These are phyloP conservation scores for Apiospora saccharicola DNA, from an alignment of 2,329 filamentous ascomycete species.

Conservation along the genomic window DNA sequence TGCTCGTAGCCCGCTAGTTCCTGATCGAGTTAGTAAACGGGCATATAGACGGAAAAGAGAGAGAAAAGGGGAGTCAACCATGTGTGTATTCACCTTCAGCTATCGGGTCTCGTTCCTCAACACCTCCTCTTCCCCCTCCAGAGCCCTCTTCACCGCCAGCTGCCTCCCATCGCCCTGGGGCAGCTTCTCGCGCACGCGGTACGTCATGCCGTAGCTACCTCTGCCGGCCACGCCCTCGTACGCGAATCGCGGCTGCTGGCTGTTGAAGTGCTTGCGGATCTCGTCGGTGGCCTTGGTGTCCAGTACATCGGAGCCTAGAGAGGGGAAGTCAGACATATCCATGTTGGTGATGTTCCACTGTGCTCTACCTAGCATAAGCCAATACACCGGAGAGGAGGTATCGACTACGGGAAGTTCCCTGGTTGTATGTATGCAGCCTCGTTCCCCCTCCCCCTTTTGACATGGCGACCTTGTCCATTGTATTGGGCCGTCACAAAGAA, in stretches of 20 bases:
- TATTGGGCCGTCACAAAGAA: not conserved
- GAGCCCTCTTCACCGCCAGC: slow-evolving; percentile 7
- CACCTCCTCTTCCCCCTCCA: not conserved
- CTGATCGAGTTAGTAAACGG: not conserved
- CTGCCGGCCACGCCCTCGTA: not conserved
- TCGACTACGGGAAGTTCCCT: not conserved
- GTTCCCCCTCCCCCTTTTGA: not conserved
- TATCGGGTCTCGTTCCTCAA: not conserved
- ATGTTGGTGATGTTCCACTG: not conserved
- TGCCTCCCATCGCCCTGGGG: not conserved
- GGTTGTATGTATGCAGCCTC: not conserved
- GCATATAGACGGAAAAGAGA: not conserved
- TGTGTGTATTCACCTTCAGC: not conserved
- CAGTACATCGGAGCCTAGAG: not conserved
- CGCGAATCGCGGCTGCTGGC: not conserved
- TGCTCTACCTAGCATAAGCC: too few species aligned
- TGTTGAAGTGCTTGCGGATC: slow-evolving; percentile 6
- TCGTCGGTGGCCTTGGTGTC: not conserved
- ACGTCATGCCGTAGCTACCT: not conserved
- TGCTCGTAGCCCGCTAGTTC: not conserved
- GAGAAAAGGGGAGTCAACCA: not conserved
- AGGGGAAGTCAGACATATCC: not conserved
- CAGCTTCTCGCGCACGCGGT: not conserved
- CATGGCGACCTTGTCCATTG: not conserved
- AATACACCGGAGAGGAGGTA: not conserved